phyloP scores from a whole-genome alignment of 1,139 yeast genomes.

The Yamadazyma kanchanaburiensis region DNA sequence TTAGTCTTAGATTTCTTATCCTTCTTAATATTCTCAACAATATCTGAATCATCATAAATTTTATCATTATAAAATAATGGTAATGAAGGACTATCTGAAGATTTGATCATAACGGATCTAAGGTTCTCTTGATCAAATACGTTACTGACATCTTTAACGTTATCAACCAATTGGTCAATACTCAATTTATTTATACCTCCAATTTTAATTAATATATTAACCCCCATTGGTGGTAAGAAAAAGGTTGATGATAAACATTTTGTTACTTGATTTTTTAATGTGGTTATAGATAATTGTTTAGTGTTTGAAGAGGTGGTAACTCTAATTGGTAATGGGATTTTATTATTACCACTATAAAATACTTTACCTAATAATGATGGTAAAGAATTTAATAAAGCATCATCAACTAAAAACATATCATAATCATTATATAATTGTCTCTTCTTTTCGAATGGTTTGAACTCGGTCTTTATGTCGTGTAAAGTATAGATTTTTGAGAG shows the following conservation, averaged over 20 bases:
- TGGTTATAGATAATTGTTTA: constrained; percentile 49
- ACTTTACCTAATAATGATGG: constrained; percentile 82
- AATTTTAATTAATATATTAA: constrained; percentile 59
- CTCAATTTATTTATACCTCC: constrained; percentile 52
- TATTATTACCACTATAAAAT: constrained; percentile 57
- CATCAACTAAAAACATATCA: constrained; percentile 82
- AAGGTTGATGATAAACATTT: constrained; percentile 58
- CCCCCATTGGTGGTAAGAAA: constrained; percentile 73
- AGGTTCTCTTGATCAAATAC: constrained; percentile 42
- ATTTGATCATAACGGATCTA: constrained; percentile 67
- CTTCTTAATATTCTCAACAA: constrained; percentile 21
- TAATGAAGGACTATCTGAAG: constrained; percentile 72
- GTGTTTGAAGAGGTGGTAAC: constrained; percentile 35
- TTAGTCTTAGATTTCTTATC: constrained; percentile 25
- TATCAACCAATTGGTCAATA: constrained; percentile 37
- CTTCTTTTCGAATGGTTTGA: constrained; percentile 67
- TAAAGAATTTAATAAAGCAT: constrained; percentile 70
- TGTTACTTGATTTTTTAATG: constrained; percentile 57
- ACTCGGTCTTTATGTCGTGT: constrained; percentile 60
- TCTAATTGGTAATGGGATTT: constrained; percentile 71
- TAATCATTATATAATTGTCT: constrained; percentile 58
- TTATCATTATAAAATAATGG: constrained; percentile 74
- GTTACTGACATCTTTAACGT: constrained; percentile 55
- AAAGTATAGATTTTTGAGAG: constrained; percentile 51
- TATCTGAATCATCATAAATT: constrained; percentile 43